Percentiles rank a stretch among this genome's conserved stretches.
Conservation (phyloP, 305 asterid genomes). For the Lippia alba region DNA sequence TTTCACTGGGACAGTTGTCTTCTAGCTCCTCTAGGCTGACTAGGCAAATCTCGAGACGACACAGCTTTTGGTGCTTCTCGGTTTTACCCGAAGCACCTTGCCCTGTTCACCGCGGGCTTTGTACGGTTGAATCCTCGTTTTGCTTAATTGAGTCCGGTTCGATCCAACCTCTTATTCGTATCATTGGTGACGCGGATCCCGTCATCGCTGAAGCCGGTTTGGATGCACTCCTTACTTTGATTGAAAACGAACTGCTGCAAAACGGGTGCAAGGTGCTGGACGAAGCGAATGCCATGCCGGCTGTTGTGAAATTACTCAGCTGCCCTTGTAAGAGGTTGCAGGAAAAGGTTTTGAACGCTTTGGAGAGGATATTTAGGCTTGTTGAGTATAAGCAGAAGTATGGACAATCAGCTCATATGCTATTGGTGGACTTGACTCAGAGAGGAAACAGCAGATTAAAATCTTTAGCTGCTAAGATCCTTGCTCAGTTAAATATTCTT, state of each 20-base stretch:
- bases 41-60: constrained; percentile 49
- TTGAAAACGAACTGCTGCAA: constrained; percentile 52
- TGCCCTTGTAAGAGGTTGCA: constrained; percentile 54
- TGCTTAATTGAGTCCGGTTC: constrained; percentile 67
- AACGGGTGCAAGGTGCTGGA: constrained; percentile 62
- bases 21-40: constrained; percentile 49
- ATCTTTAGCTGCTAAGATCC: constrained; percentile 66
- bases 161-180: constrained; percentile 50
- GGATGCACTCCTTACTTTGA: constrained; percentile 66
- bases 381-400: constrained; percentile 54
- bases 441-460: constrained; percentile 48
- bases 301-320: constrained; percentile 52
- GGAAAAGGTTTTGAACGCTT: constrained; percentile 56
- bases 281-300: constrained; percentile 55
- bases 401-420: constrained; percentile 51
- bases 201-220: constrained; percentile 64
- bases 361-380: constrained; percentile 64
- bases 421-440: constrained; percentile 69
- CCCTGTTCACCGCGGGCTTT: constrained; percentile 61
- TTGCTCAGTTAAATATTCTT: constrained; percentile 66
- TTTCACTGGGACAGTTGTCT: constrained; percentile 61
- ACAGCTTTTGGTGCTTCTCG: constrained; percentile 61
- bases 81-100: constrained; percentile 50
- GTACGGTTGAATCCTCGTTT: constrained; percentile 56
- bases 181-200: constrained; percentile 52